Evolutionary conservation across 2,329 filamentous ascomycete species (phyloP), one percentile per base, ranked within the genome.

Genomic region (Colletotrichum simmondsii): DNA sequence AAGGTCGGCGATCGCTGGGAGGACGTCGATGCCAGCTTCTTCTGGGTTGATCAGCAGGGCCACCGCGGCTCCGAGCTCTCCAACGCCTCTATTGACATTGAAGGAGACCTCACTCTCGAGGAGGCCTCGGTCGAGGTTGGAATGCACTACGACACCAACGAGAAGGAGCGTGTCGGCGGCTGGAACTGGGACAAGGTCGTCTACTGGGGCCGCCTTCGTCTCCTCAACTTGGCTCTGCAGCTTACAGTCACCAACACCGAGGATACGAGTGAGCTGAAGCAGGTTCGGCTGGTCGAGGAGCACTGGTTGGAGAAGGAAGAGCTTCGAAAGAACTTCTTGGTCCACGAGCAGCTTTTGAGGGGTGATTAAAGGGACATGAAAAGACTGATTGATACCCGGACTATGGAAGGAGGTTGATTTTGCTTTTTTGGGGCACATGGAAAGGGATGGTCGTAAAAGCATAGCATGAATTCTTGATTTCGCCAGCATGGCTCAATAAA

Each of bases 21-120:
- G 30, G 57, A 52, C 32, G 28, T 53, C 8, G 62, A 30, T 0
- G 61, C 61, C 42, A 53, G 32, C 28, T 71, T 73, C 63, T 53
- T 58, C 57, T 73, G 71, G 71, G 42, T 71, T 10, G 71, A 67
- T n/a, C 24, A 66, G 28, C 52, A 67, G n/a, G 63, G 42, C 54
- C 68, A 72, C 30, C 46, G 49, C 12, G 58, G 35, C 35, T 56
- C 49, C 1, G 62, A 57, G 52, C 35, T 74, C 2, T 60, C 68
- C 0, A 14, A 59, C 12, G 30, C 28, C 6, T 63, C 37, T 22
- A 69, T 74, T 3, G 46, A 74, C 5, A 26, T 60, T 1, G 64
- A 74, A 4, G 68, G 64, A 4, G 64, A 54, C 28, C 22, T 67
- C 19, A 56, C 30, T 2, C 37, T 59, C 4, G 26, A 54, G 4